These are phyloP conservation scores for Coniosporium apollinis DNA, from an alignment of 495 filamentous ascomycete genomes.

Conservation along the genomic window DNA sequence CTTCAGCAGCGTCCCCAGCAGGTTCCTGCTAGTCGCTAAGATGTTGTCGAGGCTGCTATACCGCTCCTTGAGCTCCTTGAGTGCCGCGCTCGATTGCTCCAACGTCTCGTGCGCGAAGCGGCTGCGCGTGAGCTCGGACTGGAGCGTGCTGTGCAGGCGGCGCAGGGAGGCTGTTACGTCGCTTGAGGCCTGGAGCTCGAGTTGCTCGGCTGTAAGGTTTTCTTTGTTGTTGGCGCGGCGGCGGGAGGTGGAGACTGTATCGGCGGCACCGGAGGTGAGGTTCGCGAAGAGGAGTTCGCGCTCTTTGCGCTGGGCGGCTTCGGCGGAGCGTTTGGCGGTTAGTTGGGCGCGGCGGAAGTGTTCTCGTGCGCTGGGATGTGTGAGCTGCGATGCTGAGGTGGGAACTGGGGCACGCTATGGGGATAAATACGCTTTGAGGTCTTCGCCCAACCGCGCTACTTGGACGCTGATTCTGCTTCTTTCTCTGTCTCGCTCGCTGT, in stretches of 20 bases:
- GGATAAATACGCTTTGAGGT: conserved; percentile 55
- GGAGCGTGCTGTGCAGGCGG: conserved; percentile 71
- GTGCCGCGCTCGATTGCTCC: conserved; percentile 60
- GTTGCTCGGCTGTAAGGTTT: conserved; percentile 44
- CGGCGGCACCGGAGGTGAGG: conserved; percentile 19
- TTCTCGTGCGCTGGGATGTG: conserved; percentile 48
- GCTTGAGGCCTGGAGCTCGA: conserved; percentile 51
- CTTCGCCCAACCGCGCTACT: conserved; percentile 42
- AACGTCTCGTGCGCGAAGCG: conserved; percentile 81
- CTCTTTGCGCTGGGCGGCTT: conserved; percentile 55
- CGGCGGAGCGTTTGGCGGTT: conserved; percentile 58
- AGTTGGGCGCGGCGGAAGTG: conserved; percentile 77
- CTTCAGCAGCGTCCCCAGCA: conserved; percentile 62
- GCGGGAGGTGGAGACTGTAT: neutral
- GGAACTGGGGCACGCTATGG: too few relatives aligned
- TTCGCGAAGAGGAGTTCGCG: conserved; percentile 55
- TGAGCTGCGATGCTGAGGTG: too few relatives aligned
- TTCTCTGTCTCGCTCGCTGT: conserved; percentile 35
- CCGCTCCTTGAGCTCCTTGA: conserved; percentile 57
- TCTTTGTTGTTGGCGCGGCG: conserved; percentile 8
- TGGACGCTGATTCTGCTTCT: conserved; percentile 44
- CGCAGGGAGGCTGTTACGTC: conserved; percentile 76
- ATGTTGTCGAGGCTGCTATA: conserved; percentile 67
- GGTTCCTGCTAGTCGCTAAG: conserved; percentile 49
- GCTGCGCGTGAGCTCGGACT: conserved; percentile 61